Conservation (phyloP, 768 basidiomycete species). For the Lepiota brunneoincarnata region DNA sequence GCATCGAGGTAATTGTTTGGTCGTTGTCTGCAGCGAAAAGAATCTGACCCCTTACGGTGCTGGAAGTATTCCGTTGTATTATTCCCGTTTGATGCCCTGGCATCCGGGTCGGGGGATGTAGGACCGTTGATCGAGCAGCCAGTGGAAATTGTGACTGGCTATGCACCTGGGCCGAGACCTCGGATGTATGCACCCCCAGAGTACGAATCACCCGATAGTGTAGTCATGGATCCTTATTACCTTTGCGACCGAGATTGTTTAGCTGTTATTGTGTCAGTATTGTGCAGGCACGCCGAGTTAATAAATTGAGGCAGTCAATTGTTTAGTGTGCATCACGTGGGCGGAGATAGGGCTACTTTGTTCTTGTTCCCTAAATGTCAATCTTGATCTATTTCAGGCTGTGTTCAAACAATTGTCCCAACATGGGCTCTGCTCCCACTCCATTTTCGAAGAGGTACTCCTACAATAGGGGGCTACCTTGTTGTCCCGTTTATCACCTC, state of each 20-base stretch:
- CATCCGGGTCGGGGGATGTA: slow-evolving; percentile 22
- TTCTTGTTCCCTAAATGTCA: slow-evolving; percentile 8
- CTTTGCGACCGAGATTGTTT: no score
- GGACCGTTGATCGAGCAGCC: slow-evolving; percentile 25
- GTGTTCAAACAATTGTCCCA: slow-evolving; percentile 18
- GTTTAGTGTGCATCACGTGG: slow-evolving; percentile 4
- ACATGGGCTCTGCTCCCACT: slow-evolving; percentile 9
- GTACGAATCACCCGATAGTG: slow-evolving; percentile 15
- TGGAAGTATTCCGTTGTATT: slow-evolving; percentile 36
- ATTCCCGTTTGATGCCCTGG: slow-evolving; percentile 32
- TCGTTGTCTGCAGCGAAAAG: background rate
- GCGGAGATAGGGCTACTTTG: background rate
- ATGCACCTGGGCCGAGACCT: slow-evolving; percentile 26
- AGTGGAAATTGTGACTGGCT: slow-evolving; percentile 32
- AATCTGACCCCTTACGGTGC: background rate
- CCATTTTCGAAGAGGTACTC: slow-evolving; percentile 10
- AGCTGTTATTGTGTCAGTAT: background rate
- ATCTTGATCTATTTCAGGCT: slow-evolving; percentile 13
- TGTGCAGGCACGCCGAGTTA: no score
- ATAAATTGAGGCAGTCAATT: slow-evolving; percentile 1
- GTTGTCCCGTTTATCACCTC: slow-evolving; percentile 20
- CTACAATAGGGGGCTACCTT: slow-evolving; percentile 31
- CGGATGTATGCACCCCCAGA: slow-evolving; percentile 27
- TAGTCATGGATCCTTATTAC: background rate
- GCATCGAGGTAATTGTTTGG: slow-evolving; percentile 29